Evolutionary conservation across 768 basidiomycete species (phyloP).

Genomic region (Pilatotrama ljubarskyi): DNA sequence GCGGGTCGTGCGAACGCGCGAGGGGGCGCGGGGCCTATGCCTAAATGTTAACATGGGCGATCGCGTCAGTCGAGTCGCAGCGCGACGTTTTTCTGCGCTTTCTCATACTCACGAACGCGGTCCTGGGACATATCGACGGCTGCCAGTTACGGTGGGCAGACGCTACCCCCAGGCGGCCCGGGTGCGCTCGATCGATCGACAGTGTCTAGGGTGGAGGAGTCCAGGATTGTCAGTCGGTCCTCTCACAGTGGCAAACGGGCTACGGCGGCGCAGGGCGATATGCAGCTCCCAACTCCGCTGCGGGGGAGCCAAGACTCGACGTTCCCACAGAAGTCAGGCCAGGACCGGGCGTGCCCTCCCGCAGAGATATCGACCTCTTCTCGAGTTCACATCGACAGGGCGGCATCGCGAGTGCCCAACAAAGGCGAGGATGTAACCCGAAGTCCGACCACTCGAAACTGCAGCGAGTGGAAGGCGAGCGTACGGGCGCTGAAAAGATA

Average conservation of each 20-base stretch:
- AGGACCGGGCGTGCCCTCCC: neutral
- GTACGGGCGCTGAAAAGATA: neutral
- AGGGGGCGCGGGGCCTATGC: constrained; percentile 2
- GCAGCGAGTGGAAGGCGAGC: neutral
- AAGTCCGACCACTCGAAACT: neutral
- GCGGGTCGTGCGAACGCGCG: constrained; percentile 1
- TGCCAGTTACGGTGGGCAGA: neutral
- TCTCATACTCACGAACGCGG: neutral
- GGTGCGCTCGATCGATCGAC: constrained; percentile 1
- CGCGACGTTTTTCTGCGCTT: neutral
- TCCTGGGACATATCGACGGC: constrained; percentile 1
- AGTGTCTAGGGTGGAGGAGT: constrained; percentile 6
- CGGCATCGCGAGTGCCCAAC: neutral
- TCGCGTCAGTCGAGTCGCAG: neutral
- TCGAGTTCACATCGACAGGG: neutral
- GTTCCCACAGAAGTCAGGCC: constrained; percentile 7
- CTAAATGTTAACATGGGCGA: constrained; percentile 19
- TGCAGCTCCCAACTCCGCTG: neutral
- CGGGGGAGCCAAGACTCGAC: neutral
- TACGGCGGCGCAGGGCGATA: neutral
- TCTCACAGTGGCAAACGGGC: constrained; percentile 1
- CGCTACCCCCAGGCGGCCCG: neutral
- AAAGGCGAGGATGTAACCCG: neutral
- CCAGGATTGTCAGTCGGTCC: constrained; percentile 6
- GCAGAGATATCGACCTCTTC: neutral